Evolutionary conservation across 305 asterid species (phyloP).

Genomic region (Solanum hybrid): DNA sequence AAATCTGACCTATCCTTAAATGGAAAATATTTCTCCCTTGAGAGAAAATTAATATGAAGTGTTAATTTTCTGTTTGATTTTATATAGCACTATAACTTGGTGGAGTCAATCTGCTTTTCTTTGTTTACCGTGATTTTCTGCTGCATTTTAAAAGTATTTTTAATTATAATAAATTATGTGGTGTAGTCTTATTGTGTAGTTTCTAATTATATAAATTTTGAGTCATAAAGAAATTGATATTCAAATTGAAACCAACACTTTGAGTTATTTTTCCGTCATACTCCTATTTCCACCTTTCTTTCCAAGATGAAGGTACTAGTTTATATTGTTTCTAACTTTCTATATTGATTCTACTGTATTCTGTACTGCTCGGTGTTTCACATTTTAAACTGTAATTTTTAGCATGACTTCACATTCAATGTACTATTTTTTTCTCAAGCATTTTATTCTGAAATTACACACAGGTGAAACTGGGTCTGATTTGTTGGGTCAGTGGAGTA

Average conservation of each 20-base stretch:
- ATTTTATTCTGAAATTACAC: neutral
- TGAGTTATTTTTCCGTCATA: neutral
- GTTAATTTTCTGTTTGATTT: neutral
- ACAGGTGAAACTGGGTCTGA: neutral
- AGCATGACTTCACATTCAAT: neutral
- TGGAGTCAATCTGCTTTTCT: neutral
- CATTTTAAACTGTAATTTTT: neutral
- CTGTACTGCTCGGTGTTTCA: neutral
- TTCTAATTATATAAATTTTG: neutral
- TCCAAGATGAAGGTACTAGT: neutral
- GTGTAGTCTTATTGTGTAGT: neutral
- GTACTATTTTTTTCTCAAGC: neutral
- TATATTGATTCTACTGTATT: neutral
- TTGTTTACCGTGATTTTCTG: neutral
- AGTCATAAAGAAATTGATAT: neutral
- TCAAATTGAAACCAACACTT: neutral
- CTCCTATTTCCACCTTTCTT: neutral
- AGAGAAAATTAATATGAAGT: neutral
- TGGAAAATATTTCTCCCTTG: neutral
- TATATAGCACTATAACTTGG: neutral
- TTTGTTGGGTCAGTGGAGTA: neutral
- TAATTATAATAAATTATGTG: neutral
- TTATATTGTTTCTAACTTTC: neutral
- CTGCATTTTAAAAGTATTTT: neutral
- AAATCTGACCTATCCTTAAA: neutral